Conservation (phyloP, 257 asterid genomes). For the Solanum dulcamara region DNA sequence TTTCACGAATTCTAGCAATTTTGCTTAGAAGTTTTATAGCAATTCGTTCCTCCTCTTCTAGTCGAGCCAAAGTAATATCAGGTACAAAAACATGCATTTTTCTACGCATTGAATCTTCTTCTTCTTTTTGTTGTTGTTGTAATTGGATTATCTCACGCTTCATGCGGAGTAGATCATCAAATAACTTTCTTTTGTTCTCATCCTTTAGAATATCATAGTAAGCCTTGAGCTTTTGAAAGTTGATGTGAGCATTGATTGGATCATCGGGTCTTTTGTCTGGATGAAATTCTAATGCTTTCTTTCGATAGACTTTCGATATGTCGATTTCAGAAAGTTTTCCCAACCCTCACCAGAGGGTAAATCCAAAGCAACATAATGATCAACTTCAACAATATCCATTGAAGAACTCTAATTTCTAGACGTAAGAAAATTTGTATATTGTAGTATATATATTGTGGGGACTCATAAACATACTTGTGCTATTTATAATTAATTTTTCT, state of each 20-base stretch:
- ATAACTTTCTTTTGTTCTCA: constrained; percentile 48
- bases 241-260: constrained; percentile 32
- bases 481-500: too few species aligned
- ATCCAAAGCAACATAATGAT: constrained; percentile 4
- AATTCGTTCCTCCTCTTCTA: not conserved
- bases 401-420: too few species aligned
- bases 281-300: constrained; percentile 50
- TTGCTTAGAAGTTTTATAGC: not conserved
- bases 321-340: constrained; percentile 35
- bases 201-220: constrained; percentile 43
- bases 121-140: not conserved
- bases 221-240: constrained; percentile 38
- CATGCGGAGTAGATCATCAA: constrained; percentile 47
- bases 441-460: too few species aligned
- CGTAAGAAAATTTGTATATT: too few species aligned
- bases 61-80: not conserved
- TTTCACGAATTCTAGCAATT: not conserved
- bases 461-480: too few species aligned
- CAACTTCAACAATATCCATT: constrained; percentile 17
- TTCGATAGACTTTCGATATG: constrained; percentile 46
- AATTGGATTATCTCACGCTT: constrained; percentile 35
- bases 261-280: constrained; percentile 63
- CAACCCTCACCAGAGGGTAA: constrained; percentile 59
- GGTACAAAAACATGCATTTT: not conserved
- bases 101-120: not conserved